phyloP scores from a whole-genome alignment of 2,329 filamentous ascomycete genomes.

The Pseudodiploospora longispora region DNA sequence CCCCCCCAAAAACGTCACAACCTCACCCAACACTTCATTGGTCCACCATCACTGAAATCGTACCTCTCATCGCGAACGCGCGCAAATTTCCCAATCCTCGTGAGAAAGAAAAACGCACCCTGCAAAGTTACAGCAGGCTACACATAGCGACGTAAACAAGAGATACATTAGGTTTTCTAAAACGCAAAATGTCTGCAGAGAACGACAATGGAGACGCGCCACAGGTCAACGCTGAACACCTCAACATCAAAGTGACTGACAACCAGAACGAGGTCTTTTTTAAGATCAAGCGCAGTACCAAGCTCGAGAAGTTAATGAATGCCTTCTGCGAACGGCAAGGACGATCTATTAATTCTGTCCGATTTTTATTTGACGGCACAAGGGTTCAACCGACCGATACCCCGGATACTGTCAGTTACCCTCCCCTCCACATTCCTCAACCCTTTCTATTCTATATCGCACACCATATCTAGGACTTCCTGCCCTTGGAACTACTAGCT shows the following conservation, averaged over 20 bases:
- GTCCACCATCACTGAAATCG: no score
- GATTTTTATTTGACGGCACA: constrained; percentile 94
- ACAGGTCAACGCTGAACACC: constrained; percentile 60
- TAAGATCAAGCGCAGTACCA: constrained; percentile 97
- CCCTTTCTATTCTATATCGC: background rate
- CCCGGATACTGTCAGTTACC: constrained; percentile 72
- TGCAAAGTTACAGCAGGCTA: no score
- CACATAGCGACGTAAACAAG: no score
- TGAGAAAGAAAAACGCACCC: no score
- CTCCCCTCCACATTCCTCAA: background rate
- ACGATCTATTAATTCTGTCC: constrained; percentile 74
- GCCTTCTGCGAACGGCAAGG: constrained; percentile 96
- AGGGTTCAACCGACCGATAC: constrained; percentile 85
- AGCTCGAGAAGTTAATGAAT: constrained; percentile 95
- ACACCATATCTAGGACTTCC: no score
- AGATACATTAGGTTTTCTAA: no score
- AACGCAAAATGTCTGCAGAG: constrained; percentile 34
- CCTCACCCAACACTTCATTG: no score
- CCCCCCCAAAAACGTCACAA: no score
- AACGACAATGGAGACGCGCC: constrained; percentile 40
- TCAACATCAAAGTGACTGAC: constrained; percentile 99
- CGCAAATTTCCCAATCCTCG: no score
- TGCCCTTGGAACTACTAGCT: background rate
- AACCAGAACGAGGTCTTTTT: constrained; percentile 99
- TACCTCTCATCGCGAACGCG: no score